phyloP scores from a whole-genome alignment of 2,329 filamentous ascomycete genomes.

The Ophiostoma tasmaniense region DNA sequence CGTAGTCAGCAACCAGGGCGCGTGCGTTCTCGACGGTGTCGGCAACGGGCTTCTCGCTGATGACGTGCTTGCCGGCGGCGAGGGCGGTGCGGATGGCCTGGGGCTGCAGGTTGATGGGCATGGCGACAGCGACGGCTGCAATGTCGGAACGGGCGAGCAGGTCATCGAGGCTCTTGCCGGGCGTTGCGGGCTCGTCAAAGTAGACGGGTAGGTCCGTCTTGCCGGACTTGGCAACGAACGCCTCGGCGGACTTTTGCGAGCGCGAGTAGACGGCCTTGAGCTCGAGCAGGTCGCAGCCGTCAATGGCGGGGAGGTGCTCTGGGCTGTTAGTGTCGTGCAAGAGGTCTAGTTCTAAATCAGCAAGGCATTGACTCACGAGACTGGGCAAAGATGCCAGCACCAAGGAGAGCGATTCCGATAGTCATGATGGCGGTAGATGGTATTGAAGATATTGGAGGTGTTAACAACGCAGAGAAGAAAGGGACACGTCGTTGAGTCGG shows the following conservation, averaged over 20 bases:
- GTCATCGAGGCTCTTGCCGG: slow-evolving; percentile 40
- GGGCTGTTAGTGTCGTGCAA: not conserved
- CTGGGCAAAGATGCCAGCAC: slow-evolving; percentile 30
- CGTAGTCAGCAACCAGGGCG: slow-evolving; percentile 27
- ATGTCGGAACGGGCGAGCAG: slow-evolving; percentile 48
- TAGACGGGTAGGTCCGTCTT: slow-evolving; percentile 40
- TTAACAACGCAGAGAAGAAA: not conserved
- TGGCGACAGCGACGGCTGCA: slow-evolving; percentile 46
- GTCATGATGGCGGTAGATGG: slow-evolving; percentile 14
- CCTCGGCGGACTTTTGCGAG: slow-evolving; percentile 48
- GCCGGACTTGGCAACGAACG: slow-evolving; percentile 29
- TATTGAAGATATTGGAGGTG: not conserved
- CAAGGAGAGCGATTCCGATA: slow-evolving; percentile 28
- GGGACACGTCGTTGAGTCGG: not conserved
- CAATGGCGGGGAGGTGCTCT: slow-evolving; percentile 46
- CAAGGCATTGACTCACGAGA: slow-evolving; percentile 20
- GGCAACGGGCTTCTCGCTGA: slow-evolving; percentile 62
- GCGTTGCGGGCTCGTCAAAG: slow-evolving; percentile 41
- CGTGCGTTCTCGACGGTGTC: slow-evolving; percentile 36
- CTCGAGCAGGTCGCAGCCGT: slow-evolving; percentile 39
- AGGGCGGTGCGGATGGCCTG: slow-evolving; percentile 50
- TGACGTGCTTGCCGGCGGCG: slow-evolving; percentile 58
- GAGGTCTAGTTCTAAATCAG: not conserved
- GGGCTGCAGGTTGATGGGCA: slow-evolving; percentile 56
- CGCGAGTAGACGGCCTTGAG: slow-evolving; percentile 62